Conservation (phyloP, 495 filamentous ascomycete genomes). For the Cryomyces minteri region DNA sequence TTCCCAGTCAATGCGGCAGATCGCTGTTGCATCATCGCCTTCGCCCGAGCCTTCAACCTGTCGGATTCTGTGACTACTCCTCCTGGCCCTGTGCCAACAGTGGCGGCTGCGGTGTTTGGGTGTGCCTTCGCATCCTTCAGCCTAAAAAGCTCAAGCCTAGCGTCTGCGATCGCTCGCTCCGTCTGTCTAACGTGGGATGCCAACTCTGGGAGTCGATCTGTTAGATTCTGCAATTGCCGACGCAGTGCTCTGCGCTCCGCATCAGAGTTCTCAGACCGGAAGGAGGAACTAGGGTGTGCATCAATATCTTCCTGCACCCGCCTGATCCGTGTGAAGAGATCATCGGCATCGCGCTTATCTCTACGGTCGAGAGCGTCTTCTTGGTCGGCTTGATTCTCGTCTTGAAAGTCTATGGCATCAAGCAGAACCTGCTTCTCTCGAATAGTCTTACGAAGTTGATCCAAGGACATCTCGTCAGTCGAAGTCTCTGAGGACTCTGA, state of each 20-base stretch:
- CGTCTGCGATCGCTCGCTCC: constrained; percentile 83
- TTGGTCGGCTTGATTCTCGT: constrained; percentile 75
- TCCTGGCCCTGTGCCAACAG: constrained; percentile 87
- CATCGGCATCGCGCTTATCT: constrained; percentile 83
- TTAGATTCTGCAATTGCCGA: constrained; percentile 71
- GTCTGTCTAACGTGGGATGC: constrained; percentile 81
- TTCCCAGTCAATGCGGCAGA: constrained; percentile 81
- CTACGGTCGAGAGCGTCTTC: constrained; percentile 82
- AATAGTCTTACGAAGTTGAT: constrained; percentile 84
- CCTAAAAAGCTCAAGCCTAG: constrained; percentile 85
- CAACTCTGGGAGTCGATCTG: constrained; percentile 78
- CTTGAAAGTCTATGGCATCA: constrained; percentile 95
- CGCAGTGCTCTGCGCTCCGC: constrained; percentile 73
- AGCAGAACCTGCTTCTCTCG: constrained; percentile 87
- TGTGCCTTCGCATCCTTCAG: constrained; percentile 84
- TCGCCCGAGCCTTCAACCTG: constrained; percentile 82
- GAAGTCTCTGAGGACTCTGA: constrained; percentile 48
- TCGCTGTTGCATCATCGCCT: constrained; percentile 95
- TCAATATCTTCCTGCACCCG: constrained; percentile 97
- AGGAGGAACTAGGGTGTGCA: constrained; percentile 60
- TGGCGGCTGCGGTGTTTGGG: constrained; percentile 60
- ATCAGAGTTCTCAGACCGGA: constrained; percentile 58
- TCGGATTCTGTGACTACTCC: constrained; percentile 86
- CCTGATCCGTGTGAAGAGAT: constrained; percentile 80
- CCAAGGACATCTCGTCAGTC: constrained; percentile 64